Conservation (phyloP, 1,139 yeast genomes). For the Blastobotrys niveus region DNA sequence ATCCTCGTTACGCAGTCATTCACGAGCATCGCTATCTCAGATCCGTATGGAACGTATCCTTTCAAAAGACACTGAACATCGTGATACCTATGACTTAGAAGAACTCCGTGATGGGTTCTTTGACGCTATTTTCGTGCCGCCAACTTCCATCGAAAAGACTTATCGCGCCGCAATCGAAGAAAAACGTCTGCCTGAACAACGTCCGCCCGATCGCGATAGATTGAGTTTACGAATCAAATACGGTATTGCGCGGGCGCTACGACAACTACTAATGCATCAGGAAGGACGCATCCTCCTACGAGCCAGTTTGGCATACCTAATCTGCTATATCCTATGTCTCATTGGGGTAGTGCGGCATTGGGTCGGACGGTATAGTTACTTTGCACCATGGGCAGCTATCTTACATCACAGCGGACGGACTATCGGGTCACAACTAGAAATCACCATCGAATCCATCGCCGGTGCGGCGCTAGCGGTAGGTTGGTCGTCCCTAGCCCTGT, state of each 20-base stretch:
- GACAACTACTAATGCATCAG: conserved; percentile 2
- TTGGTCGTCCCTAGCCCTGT: conserved; percentile 42
- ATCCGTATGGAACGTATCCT: conserved; percentile 10
- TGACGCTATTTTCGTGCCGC: conserved; percentile 42
- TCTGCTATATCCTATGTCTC: conserved; percentile 39
- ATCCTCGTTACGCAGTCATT: not conserved
- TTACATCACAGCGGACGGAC: conserved; percentile 46
- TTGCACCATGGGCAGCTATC: conserved; percentile 41
- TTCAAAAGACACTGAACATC: conserved; percentile 1
- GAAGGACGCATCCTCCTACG: conserved; percentile 25
- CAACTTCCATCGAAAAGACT: conserved; percentile 22
- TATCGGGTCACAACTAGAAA: conserved; percentile 46
- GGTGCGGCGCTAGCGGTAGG: conserved; percentile 47
- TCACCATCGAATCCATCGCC: conserved; percentile 38
- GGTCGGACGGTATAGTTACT: conserved; percentile 38
- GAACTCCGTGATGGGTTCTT: conserved; percentile 46
- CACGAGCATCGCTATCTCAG: conserved; percentile 6
- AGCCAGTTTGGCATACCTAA: conserved; percentile 39
- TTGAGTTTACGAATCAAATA: conserved; percentile 6
- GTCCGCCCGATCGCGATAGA: conserved; percentile 10
- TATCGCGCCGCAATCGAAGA: conserved; percentile 5
- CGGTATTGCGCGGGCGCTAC: not conserved
- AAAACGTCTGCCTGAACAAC: conserved; percentile 11
- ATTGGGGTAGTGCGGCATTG: conserved; percentile 38
- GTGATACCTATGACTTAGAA: conserved; percentile 33